Conservation (phyloP, 768 basidiomycete species). For the Coprinopsis strossmayeri region DNA sequence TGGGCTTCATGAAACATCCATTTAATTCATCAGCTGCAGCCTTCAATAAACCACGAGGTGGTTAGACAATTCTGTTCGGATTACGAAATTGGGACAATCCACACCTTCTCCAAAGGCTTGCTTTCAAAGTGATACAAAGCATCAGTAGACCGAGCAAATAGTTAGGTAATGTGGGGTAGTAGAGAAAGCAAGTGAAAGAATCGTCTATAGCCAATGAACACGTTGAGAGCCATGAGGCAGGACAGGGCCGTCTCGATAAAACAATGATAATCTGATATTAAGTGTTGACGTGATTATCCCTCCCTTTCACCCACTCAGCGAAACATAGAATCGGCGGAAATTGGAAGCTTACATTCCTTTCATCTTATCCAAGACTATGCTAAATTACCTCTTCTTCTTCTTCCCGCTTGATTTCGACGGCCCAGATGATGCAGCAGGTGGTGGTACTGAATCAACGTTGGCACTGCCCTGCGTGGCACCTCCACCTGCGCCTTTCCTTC, state of each 20-base stretch:
- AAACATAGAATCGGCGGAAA: conserved; percentile 6
- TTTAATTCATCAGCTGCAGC: conserved; percentile 12
- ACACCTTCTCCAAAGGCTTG: background rate
- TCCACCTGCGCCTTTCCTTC: conserved; percentile 46
- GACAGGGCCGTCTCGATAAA: too few relatives aligned
- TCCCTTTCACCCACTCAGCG: conserved; percentile 2
- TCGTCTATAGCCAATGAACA: background rate
- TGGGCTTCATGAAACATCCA: background rate
- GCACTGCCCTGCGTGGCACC: conserved; percentile 65
- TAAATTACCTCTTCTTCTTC: conserved; percentile 60
- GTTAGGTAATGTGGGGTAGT: background rate
- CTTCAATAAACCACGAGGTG: conserved; percentile 14
- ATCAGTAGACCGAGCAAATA: too few relatives aligned
- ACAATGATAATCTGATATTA: conserved; percentile 13
- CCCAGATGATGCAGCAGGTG: conserved; percentile 22
- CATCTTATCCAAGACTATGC: background rate
- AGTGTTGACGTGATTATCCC: too few relatives aligned
- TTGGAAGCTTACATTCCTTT: conserved; percentile 2
- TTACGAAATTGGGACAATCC: conserved; percentile 14
- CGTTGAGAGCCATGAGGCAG: conserved; percentile 13
- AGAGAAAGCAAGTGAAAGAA: background rate
- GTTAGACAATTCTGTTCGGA: conserved; percentile 2
- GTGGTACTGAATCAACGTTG: conserved; percentile 29
- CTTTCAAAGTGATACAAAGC: background rate
- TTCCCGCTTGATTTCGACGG: conserved; percentile 39